Base-by-base conservation (phyloP, 1,284 basidiomycete species). In the Amylostereum chailletii region DNA sequence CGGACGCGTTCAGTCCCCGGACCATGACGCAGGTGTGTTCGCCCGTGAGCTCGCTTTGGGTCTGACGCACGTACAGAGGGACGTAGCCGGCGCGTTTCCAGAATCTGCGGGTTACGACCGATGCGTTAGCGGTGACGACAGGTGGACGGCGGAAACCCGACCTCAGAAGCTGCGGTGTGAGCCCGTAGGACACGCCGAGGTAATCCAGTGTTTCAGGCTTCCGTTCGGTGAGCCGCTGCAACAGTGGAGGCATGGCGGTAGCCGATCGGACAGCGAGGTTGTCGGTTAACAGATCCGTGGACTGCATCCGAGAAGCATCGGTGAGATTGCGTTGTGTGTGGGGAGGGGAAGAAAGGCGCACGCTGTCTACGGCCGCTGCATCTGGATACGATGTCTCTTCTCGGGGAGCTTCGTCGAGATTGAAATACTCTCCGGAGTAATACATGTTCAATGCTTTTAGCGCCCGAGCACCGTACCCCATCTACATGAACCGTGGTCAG, bases 401-500 rank as follows among this genome's bases (percentile, higher is more conserved):
- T 40, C 70, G 70, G 9, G 68, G 67, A 42, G 71, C 69, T 63
- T 95, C 94, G 60, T 92, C 84, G n/a, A 96, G 68, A 60, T 87
- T 90, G 67, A 94, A 87, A 59, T 93, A 83, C 65, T 97, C 90
- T 33, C 94, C 95, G 53, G 83, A 87, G 69, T 95, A 99, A 69
- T 93, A 99, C 7, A 85, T 76, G 60, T 93, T 90, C 46, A 99
- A 72, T 0, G 86, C 84, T 59, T 94, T 78, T 45, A 99, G 68
- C 0, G 95, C 93, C 39, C 94, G 79, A n/a, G 87, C 83, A 9
- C 96, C 96, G 62, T 99, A 99, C 3, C 96, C 96, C 94, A 98
- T 98, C 86, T 93, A 62, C 29, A 40, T 11, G 26, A 50, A 6
- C 8, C 19, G 8, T 45, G 11, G 38, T 51, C 19, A 50, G 42